These are phyloP conservation scores for Parastagonospora avenae DNA, from an alignment of 2,329 filamentous ascomycete species.

Conservation along the genomic window DNA sequence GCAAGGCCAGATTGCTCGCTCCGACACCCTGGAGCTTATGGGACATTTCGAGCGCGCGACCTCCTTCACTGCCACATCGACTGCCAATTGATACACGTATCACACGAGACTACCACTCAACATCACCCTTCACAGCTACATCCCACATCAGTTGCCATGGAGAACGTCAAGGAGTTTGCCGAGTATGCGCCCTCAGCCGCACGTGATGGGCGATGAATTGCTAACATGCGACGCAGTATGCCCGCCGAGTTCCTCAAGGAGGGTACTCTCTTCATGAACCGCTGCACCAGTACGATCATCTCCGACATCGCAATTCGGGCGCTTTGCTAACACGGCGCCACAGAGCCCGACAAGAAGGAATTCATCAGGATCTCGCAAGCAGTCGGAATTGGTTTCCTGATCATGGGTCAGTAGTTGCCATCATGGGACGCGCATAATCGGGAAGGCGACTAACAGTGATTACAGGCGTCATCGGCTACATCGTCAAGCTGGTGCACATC, in stretches of 20 bases:
- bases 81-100: slow-evolving; percentile 10
- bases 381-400: slow-evolving; percentile 58
- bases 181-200: slow-evolving; percentile 50
- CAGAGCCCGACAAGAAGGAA: slow-evolving; percentile 50
- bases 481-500: slow-evolving; percentile 60
- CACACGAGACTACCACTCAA: slow-evolving; percentile 3
- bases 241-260: slow-evolving; percentile 53
- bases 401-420: slow-evolving; percentile 49
- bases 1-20: slow-evolving; percentile 35
- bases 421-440: not conserved
- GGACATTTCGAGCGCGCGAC: slow-evolving; percentile 23
- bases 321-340: slow-evolving; percentile 35
- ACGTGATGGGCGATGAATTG: not conserved
- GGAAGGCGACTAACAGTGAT: not conserved
- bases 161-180: slow-evolving; percentile 72
- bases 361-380: slow-evolving; percentile 56
- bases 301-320: not conserved
- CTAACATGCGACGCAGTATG: slow-evolving; percentile 38
- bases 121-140: not conserved
- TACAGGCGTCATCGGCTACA: slow-evolving; percentile 55
- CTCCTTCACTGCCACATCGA: slow-evolving; percentile 11
- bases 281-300: slow-evolving; percentile 51
- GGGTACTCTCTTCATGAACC: slow-evolving; percentile 56
- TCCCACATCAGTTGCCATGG: slow-evolving; percentile 57
- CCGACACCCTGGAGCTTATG: slow-evolving; percentile 23